These are phyloP conservation scores for Pythium rishiriense DNA, from an alignment of 352 stramenopile genomes.

Conservation along the genomic window DNA sequence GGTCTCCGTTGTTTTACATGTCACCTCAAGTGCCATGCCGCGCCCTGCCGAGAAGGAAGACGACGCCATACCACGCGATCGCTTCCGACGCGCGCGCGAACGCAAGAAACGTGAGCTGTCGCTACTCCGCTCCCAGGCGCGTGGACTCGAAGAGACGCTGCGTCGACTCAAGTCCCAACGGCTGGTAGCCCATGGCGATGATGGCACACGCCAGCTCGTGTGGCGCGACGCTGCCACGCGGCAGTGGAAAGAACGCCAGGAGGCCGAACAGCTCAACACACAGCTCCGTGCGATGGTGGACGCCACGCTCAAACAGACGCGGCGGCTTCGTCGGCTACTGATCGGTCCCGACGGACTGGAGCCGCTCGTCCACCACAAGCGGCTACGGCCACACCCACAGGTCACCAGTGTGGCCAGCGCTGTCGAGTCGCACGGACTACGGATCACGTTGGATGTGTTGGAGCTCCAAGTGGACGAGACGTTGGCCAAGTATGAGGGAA, in stretches of 20 bases:
- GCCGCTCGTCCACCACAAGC: slow-evolving; percentile 18
- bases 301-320: slow-evolving; percentile 11
- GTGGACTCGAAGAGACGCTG: slow-evolving; percentile 9
- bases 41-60: not conserved
- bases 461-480: slow-evolving; percentile 2
- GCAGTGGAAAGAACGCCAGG: slow-evolving; percentile 9
- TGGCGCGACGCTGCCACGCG: slow-evolving; percentile 10
- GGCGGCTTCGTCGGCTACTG: slow-evolving; percentile 1
- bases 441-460: slow-evolving; percentile 13
- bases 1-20: not conserved
- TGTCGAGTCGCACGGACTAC: slow-evolving; percentile 13
- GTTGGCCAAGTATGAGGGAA: not conserved
- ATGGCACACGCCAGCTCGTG: not conserved
- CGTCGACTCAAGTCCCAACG: slow-evolving; percentile 13
- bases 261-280: slow-evolving; percentile 19
- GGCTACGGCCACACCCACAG: not conserved
- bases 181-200: not conserved
- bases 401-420: not conserved
- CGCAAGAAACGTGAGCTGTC: slow-evolving; percentile 18
- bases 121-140: not conserved
- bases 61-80: not conserved
- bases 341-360: not conserved
- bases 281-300: slow-evolving; percentile 6
- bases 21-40: not conserved
- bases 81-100: slow-evolving; percentile 18